Evolutionary conservation across 108 stramenopile species (phyloP).

Genomic region (Fragilariopsis cylindrus): DNA sequence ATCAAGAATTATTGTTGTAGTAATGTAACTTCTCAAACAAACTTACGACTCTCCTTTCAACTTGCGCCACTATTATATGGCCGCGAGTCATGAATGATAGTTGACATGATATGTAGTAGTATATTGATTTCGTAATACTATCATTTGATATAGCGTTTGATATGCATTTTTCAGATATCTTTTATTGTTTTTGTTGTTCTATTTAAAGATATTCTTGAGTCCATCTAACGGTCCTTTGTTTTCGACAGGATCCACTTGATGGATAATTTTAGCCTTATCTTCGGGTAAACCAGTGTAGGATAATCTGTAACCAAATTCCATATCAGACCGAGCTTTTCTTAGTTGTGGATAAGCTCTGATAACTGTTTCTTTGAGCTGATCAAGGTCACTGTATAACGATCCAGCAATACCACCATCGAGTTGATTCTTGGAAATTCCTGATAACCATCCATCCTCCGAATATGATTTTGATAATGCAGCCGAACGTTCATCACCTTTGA

Average conservation of each 20-base stretch:
- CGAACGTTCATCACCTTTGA: conserved; percentile 90
- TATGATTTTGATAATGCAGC: conserved; percentile 63
- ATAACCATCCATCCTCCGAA: conserved; percentile 55
- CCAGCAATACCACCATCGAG: conserved; percentile 78
- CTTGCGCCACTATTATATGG: no score
- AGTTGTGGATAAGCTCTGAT: conserved; percentile 76
- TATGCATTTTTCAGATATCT: not conserved
- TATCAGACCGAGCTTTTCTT: conserved; percentile 55
- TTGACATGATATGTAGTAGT: no score
- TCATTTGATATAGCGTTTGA: not conserved
- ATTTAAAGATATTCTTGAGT: conserved; percentile 61
- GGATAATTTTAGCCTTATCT: conserved; percentile 62
- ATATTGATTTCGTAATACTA: no score
- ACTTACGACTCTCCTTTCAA: no score
- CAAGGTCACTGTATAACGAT: conserved; percentile 53
- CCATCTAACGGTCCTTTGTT: conserved; percentile 68
- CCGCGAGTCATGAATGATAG: no score
- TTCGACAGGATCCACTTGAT: conserved; percentile 72
- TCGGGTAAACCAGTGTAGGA: conserved; percentile 62
- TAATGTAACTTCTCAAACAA: no score
- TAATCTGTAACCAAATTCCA: conserved; percentile 87
- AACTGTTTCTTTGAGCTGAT: conserved; percentile 67
- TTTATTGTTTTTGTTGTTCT: not conserved
- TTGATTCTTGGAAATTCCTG: conserved; percentile 82
- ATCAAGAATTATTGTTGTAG: no score